Conservation (phyloP, 306 rosid species). For the Vigna mungo region DNA sequence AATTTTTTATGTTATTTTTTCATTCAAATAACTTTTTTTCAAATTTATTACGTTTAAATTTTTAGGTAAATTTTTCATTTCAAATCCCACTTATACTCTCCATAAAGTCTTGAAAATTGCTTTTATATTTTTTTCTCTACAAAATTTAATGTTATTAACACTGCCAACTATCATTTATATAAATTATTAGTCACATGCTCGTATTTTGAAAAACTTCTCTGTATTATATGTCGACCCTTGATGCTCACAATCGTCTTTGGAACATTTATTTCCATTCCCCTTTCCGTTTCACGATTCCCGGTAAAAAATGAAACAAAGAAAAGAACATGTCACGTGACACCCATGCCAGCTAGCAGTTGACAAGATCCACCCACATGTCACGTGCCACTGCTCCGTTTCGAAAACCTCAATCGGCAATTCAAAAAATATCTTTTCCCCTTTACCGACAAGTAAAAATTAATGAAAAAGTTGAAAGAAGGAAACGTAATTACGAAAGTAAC, state of each 20-base stretch:
- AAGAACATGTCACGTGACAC: conserved; percentile 45
- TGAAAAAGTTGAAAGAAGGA: not conserved
- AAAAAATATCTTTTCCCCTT: not conserved
- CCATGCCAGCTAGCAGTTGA: conserved; percentile 61
- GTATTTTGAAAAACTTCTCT: no score
- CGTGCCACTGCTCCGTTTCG: conserved; percentile 51
- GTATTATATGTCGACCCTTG: not conserved
- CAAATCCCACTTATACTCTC: no score
- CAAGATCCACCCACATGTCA: conserved; percentile 56
- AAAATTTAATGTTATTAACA: no score
- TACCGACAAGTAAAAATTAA: not conserved
- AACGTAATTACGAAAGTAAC: not conserved
- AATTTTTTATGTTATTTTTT: no score
- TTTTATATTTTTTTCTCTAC: no score
- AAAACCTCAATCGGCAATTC: conserved; percentile 9
- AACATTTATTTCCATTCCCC: not conserved
- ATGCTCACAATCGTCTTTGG: not conserved
- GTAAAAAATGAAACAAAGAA: conserved; percentile 6
- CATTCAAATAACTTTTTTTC: no score
- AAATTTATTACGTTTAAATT: no score
- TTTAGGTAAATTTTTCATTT: no score
- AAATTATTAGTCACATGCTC: no score
- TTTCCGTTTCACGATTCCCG: not conserved
- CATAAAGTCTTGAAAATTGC: no score
- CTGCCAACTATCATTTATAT: no score